These are phyloP conservation scores for Cadophora luteo-olivacea DNA, from an alignment of 2,329 filamentous ascomycete species.

Conservation along the genomic window DNA sequence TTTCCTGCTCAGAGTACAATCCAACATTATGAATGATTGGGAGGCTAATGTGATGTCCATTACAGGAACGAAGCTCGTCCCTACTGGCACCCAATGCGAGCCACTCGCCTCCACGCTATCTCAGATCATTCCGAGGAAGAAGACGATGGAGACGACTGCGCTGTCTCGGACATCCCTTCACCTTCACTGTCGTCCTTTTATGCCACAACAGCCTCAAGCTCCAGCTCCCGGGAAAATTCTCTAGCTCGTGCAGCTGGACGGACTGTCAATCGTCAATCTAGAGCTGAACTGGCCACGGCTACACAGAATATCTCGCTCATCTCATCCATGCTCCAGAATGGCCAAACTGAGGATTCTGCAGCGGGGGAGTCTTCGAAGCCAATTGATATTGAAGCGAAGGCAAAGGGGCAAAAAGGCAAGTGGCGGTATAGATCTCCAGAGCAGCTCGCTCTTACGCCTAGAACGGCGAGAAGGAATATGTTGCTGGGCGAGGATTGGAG, in stretches of 20 bases:
- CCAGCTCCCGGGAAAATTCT: neutral
- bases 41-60: neutral
- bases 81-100: conserved; percentile 5
- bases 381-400: conserved; percentile 4
- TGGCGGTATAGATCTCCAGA: neutral
- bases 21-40: neutral
- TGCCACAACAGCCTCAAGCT: neutral
- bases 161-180: conserved; percentile 9
- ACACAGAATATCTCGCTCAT: neutral
- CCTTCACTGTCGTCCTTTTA: neutral
- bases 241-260: neutral
- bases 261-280: neutral
- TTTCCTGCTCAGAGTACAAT: no score
- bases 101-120: conserved; percentile 19
- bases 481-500: neutral
- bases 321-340: conserved; percentile 3
- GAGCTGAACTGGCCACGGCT: neutral
- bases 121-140: conserved; percentile 24
- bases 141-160: conserved; percentile 15
- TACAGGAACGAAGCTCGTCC: neutral
- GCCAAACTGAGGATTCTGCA: neutral
- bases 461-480: conserved; percentile 14
- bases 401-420: neutral
- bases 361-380: neutral
- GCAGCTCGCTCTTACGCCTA: neutral